Evolutionary conservation across 805 yeast species (phyloP).

Genomic region (Metschnikowia orientalis): DNA sequence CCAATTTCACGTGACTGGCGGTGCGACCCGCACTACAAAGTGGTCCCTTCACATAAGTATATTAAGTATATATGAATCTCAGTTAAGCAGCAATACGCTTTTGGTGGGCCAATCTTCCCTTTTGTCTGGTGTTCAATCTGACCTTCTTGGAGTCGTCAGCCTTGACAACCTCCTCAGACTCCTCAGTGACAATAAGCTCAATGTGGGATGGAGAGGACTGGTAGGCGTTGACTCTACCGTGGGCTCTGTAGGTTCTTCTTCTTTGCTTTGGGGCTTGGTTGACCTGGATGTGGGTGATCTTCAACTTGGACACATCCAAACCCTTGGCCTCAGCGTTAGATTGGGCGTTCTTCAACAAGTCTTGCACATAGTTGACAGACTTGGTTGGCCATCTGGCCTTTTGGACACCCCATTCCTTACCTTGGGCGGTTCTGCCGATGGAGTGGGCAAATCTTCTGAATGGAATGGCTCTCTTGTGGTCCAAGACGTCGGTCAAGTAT

Average conservation of each 20-base stretch:
- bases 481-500: constrained; percentile 93
- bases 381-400: constrained; percentile 99
- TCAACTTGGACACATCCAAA: constrained; percentile 89
- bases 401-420: constrained; percentile 99
- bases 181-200: constrained; percentile 94
- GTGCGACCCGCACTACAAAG: not conserved
- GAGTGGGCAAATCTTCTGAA: constrained; percentile 97
- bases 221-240: constrained; percentile 99
- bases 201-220: constrained; percentile 98
- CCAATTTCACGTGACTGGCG: constrained; percentile 3
- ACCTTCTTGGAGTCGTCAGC: constrained; percentile 65
- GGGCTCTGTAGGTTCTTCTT: constrained; percentile 99
- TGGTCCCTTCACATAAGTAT: constrained; percentile 6
- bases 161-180: constrained; percentile 89
- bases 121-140: constrained; percentile 86
- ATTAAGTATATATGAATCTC: constrained; percentile 7
- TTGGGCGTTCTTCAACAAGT: constrained; percentile 94
- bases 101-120: constrained; percentile 85
- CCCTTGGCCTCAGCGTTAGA: constrained; percentile 98
- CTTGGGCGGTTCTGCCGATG: constrained; percentile 99
- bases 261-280: constrained; percentile 99
- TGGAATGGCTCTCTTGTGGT: constrained; percentile 99
- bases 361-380: constrained; percentile 93
- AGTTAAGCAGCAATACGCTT: constrained; percentile 65
- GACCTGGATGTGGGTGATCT: constrained; percentile 97